These are phyloP conservation scores for Moesziomyces globuligerus DNA, from an alignment of 1,284 basidiomycete species.

Conservation along the genomic window DNA sequence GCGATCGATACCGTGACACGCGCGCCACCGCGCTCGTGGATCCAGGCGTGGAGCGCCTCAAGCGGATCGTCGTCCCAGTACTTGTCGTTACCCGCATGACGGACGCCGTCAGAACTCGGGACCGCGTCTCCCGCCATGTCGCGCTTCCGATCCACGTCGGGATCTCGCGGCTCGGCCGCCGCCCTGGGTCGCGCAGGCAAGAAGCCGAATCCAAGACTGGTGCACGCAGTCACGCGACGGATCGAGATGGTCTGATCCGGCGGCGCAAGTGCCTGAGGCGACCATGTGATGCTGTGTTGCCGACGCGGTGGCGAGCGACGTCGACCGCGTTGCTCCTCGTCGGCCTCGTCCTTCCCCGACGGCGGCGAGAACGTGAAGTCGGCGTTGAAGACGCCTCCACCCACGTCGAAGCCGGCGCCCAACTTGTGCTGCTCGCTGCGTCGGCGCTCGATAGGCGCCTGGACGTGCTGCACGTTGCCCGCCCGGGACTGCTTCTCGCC, in stretches of 20 bases:
- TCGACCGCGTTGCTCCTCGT: conserved; percentile 15
- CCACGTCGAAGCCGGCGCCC: conserved; percentile 15
- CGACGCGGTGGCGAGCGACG: conserved; percentile 7
- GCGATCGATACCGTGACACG: conserved; percentile 34
- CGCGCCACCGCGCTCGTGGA: conserved; percentile 18
- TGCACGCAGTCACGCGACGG: conserved; percentile 38
- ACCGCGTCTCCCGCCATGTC: conserved; percentile 11
- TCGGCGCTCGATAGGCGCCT: conserved; percentile 4
- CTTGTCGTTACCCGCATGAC: neutral
- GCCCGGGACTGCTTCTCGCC: neutral
- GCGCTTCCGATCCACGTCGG: conserved; percentile 14
- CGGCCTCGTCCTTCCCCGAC: conserved; percentile 1
- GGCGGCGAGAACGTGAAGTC: conserved; percentile 13
- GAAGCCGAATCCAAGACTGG: conserved; percentile 36
- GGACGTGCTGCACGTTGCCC: conserved; percentile 8
- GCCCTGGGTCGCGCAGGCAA: conserved; percentile 28
- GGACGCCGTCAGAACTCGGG: neutral
- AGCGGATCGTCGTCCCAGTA: conserved; percentile 38
- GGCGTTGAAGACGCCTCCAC: conserved; percentile 22
- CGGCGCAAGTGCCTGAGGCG: conserved; percentile 16
- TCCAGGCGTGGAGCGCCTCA: conserved; percentile 41
- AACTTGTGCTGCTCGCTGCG: conserved; percentile 5
- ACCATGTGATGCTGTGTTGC: conserved; percentile 31
- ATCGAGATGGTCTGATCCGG: conserved; percentile 48
- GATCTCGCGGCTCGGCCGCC: conserved; percentile 45